Percentiles rank a stretch among this genome's conserved stretches.
Evolutionary conservation across 345 rosid genomes (phyloP).

Genomic region (Bretschneidera sinensis): DNA sequence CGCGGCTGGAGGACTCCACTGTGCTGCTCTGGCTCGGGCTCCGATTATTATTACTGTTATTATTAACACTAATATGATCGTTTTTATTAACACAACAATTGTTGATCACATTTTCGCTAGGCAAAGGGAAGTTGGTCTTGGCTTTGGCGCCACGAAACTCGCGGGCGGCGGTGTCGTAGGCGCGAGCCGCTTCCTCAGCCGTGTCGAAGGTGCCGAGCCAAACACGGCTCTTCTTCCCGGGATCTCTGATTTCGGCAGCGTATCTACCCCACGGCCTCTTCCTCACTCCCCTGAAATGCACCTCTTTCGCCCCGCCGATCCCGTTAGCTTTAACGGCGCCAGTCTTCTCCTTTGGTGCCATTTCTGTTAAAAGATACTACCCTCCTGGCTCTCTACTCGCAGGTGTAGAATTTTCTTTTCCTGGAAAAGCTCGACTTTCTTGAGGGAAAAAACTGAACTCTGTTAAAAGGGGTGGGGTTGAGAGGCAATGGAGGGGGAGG

Average conservation of each 20-base stretch:
- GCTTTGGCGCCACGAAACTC: conserved; percentile 84
- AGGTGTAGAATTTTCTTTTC: neutral
- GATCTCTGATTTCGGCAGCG: conserved; percentile 89
- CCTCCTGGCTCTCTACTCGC: neutral
- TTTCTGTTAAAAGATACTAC: neutral
- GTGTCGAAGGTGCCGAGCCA: conserved; percentile 94
- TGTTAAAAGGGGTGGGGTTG: neutral
- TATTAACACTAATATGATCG: neutral
- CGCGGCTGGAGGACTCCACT: conserved; percentile 54
- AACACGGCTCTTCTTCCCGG: conserved; percentile 60
- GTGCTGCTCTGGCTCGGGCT: conserved; percentile 68
- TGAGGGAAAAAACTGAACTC: neutral
- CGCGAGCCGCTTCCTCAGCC: conserved; percentile 70
- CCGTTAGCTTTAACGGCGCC: conserved; percentile 27
- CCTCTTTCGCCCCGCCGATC: conserved; percentile 24
- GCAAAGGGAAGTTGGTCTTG: conserved; percentile 57
- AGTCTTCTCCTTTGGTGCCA: conserved; percentile 49
- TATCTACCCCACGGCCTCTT: conserved; percentile 90
- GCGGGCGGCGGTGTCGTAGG: conserved; percentile 62
- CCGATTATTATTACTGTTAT: conserved; percentile 16
- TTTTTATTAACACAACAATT: neutral
- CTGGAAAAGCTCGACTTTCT: too few relatives aligned
- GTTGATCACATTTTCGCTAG: conserved; percentile 14
- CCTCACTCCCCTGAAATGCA: conserved; percentile 76
- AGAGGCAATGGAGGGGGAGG: neutral